Evolutionary conservation across 805 yeast species (phyloP).

Genomic region (Grigorovia jiainica): DNA sequence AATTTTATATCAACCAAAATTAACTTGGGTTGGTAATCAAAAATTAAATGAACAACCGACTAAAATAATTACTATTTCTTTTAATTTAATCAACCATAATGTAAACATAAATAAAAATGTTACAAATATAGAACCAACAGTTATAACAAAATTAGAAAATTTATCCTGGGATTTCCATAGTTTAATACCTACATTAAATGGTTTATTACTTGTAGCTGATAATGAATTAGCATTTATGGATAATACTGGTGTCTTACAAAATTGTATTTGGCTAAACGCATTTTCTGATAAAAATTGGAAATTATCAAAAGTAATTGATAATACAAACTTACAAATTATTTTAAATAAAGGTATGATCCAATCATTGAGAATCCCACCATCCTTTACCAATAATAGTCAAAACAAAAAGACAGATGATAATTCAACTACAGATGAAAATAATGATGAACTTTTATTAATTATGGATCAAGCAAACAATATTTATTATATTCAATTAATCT

Average conservation of each 20-base stretch:
- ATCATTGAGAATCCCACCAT: constrained; percentile 10
- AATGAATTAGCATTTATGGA: constrained; percentile 75
- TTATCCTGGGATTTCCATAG: constrained; percentile 69
- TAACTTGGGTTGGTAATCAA: constrained; percentile 66
- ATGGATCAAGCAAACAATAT: constrained; percentile 21
- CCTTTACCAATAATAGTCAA: background rate
- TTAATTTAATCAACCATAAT: constrained; percentile 45
- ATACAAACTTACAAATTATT: constrained; percentile 23
- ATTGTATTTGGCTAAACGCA: constrained; percentile 20
- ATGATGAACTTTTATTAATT: constrained; percentile 16
- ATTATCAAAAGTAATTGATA: constrained; percentile 39
- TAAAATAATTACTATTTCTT: constrained; percentile 28
- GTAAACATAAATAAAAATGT: constrained; percentile 15
- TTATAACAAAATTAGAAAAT: constrained; percentile 52
- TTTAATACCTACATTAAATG: constrained; percentile 55
- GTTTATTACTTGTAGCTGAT: constrained; percentile 60
- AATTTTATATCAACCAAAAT: constrained; percentile 45
- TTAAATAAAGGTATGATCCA: constrained; percentile 11
- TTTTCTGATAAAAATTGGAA: constrained; percentile 37
- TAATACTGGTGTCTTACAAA: constrained; percentile 40
- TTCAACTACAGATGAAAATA: constrained; percentile 3
- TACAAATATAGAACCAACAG: constrained; percentile 38
- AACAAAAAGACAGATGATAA: no score
- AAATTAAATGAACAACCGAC: constrained; percentile 16
- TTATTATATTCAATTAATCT: constrained; percentile 19